A percentile compares a stretch with the other conserved stretches of the same genome.
Evolutionary conservation across 2,329 filamentous ascomycete genomes (phyloP).

Genomic region (Trichoderma sp.): DNA sequence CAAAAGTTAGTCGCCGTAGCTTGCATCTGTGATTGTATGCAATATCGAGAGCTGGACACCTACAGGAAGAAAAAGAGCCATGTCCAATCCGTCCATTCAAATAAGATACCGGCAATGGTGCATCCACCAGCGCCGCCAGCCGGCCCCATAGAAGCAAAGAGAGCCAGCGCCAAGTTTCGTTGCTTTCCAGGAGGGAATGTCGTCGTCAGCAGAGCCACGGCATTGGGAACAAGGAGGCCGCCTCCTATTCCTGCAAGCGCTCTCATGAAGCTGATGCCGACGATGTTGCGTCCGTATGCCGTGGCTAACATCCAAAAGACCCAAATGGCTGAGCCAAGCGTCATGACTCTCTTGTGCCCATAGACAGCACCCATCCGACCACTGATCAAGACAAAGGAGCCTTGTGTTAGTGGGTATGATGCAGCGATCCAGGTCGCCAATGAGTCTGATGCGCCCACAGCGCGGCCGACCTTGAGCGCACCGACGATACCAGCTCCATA

Average conservation of each 20-base stretch:
- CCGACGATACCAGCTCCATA: neutral
- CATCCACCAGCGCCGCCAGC: neutral
- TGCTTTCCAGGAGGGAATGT: neutral
- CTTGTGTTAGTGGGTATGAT: neutral
- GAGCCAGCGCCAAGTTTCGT: neutral
- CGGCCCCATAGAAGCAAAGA: neutral
- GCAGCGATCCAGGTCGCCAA: neutral
- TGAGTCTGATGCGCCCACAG: neutral
- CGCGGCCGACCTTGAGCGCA: neutral
- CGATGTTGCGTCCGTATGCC: neutral
- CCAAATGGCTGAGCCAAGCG: neutral
- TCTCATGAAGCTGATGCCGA: constrained; percentile 6
- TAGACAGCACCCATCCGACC: neutral
- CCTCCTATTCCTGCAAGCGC: neutral
- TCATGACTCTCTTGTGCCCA: neutral
- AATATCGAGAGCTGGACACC: neutral
- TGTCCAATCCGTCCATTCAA: neutral
- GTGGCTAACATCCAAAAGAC: neutral
- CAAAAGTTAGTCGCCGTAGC: neutral
- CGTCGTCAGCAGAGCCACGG: neutral
- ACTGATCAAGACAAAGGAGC: neutral
- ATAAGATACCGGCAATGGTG: neutral
- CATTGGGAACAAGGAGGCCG: neutral
- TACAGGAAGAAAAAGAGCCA: neutral
- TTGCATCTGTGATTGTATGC: neutral